A percentile compares a stretch with the other conserved stretches of the same genome.
Evolutionary conservation across 2,329 filamentous ascomycete genomes (phyloP).

Genomic region (Tolypocladium endophyticum): DNA sequence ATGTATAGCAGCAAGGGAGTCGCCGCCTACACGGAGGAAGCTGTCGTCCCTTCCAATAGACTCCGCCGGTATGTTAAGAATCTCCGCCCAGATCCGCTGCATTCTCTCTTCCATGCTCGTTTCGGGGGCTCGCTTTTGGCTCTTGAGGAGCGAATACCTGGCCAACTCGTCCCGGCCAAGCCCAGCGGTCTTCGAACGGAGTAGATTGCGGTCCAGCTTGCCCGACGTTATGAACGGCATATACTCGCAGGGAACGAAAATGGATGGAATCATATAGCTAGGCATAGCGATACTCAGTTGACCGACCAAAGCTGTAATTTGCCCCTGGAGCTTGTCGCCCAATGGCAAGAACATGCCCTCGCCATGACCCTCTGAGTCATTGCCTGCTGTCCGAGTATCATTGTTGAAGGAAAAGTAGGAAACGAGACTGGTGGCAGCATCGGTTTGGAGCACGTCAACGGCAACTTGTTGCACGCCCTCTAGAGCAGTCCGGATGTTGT

Average conservation of each 20-base stretch:
- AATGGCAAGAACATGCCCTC: background rate
- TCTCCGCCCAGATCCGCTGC: slow-evolving; percentile 2
- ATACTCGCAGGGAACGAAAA: slow-evolving; percentile 3
- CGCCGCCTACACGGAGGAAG: slow-evolving; percentile 16
- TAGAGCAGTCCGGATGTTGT: background rate
- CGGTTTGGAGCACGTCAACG: background rate
- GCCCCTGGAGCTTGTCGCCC: background rate
- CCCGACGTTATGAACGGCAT: slow-evolving; percentile 8
- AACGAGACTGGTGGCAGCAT: too few relatives aligned
- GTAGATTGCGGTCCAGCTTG: slow-evolving; percentile 7
- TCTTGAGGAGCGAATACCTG: background rate
- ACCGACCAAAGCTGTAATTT: background rate
- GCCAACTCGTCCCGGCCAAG: background rate
- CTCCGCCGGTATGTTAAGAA: background rate
- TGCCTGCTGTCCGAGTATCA: background rate
- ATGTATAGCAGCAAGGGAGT: slow-evolving; percentile 14
- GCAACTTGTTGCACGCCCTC: background rate
- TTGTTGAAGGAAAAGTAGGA: background rate
- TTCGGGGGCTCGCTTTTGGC: background rate
- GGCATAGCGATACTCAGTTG: background rate
- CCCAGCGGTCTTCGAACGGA: background rate
- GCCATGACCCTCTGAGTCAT: too few relatives aligned
- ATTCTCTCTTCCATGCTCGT: slow-evolving; percentile 1
- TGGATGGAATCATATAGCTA: slow-evolving; percentile 6
- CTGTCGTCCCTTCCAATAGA: slow-evolving; percentile 18